Evolutionary conservation across 768 basidiomycete species (phyloP).

Genomic region (Kwoniella pini): DNA sequence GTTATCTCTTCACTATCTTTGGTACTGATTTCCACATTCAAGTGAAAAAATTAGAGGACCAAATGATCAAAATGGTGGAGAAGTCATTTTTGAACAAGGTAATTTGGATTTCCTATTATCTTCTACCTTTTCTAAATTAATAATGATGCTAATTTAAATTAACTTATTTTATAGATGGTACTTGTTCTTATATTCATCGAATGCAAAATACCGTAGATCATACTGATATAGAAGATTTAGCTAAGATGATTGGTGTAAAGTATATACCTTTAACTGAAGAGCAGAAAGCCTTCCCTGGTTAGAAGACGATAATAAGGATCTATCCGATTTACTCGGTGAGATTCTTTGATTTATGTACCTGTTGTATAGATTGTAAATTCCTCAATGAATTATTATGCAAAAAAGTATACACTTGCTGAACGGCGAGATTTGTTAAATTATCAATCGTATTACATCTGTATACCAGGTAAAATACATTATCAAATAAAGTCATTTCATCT

Average conservation of each 20-base stretch:
- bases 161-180: conserved; percentile 27
- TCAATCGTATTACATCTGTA: too few relatives aligned
- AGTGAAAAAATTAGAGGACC: conserved; percentile 27
- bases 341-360: too few relatives aligned
- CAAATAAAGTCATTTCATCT: too few relatives aligned
- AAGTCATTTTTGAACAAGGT: conserved; percentile 41
- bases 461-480: too few relatives aligned
- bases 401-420: too few relatives aligned
- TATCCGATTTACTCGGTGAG: too few relatives aligned
- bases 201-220: conserved; percentile 45
- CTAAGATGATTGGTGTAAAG: conserved; percentile 28
- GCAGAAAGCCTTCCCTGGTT: conserved; percentile 7
- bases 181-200: conserved; percentile 35
- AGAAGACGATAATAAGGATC: background rate
- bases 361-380: too few relatives aligned
- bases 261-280: conserved; percentile 17
- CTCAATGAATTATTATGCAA: too few relatives aligned
- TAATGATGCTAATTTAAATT: too few relatives aligned
- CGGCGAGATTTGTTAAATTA: too few relatives aligned
- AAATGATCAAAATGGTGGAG: conserved; percentile 42
- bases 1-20: background rate
- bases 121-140: background rate
- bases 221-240: conserved; percentile 28
- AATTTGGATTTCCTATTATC: conserved; percentile 7
- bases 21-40: background rate